Conservation (phyloP, 129 eudicot genomes). For the Chrysanthemum seticuspe region DNA sequence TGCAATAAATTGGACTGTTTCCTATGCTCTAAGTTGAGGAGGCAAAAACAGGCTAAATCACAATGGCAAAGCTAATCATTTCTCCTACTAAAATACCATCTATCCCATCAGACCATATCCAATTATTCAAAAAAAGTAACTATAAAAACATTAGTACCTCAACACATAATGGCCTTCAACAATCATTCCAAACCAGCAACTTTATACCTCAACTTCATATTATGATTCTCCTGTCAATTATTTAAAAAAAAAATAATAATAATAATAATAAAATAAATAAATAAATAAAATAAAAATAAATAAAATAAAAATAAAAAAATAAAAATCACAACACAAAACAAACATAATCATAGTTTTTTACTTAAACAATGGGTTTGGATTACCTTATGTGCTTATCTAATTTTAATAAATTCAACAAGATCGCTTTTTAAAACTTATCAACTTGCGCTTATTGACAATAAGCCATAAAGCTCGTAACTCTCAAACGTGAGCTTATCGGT, state of each 20-base stretch:
- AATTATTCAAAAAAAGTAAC: not conserved
- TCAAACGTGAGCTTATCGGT: too few species aligned
- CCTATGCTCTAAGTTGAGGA: too few species aligned
- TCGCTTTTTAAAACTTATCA: too few species aligned
- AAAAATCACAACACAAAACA: not conserved
- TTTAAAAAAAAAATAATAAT: not conserved
- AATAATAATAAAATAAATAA: too few species aligned
- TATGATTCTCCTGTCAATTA: slow-evolving; percentile 57
- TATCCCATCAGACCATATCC: not conserved
- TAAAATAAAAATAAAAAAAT: not conserved
- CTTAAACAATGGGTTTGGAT: not conserved
- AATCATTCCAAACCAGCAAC: slow-evolving; percentile 78
- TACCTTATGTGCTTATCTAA: too few species aligned
- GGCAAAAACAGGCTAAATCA: not conserved
- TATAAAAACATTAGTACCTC: slow-evolving; percentile 1
- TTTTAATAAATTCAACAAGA: too few species aligned
- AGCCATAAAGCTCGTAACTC: too few species aligned
- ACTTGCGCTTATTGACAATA: too few species aligned
- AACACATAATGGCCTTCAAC: not conserved
- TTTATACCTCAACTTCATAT: slow-evolving; percentile 70
- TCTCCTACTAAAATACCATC: not conserved
- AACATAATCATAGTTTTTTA: not conserved
- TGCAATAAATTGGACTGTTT: not conserved
- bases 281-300: too few species aligned
- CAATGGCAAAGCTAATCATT: not conserved